Conservation (phyloP, 2,329 filamentous ascomycete species). For the Zelopaecilomyces penicillatus region DNA sequence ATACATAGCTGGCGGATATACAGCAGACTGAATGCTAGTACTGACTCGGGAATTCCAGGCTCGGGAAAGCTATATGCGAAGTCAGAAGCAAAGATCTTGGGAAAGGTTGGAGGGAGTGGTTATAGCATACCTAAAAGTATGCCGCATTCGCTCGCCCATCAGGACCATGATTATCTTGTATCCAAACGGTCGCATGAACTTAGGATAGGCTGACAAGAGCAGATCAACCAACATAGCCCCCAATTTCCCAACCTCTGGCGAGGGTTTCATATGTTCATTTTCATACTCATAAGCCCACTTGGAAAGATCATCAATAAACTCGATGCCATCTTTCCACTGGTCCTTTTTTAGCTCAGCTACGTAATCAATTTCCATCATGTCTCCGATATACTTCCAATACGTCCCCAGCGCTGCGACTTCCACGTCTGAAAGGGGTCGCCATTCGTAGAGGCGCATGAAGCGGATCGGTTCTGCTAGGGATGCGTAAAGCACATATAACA, state of each 20-base stretch:
- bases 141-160: slow-evolving; percentile 55
- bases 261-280: slow-evolving; percentile 46
- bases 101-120: background rate
- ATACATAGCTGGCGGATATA: slow-evolving; percentile 45
- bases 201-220: slow-evolving; percentile 47
- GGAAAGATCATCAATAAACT: slow-evolving; percentile 41
- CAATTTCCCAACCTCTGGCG: slow-evolving; percentile 37
- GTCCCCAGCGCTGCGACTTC: slow-evolving; percentile 59
- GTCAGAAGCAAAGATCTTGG: too few species aligned
- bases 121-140: slow-evolving; percentile 52
- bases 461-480: slow-evolving; percentile 58
- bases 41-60: slow-evolving; percentile 27
- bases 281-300: slow-evolving; percentile 51
- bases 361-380: slow-evolving; percentile 58
- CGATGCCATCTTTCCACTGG: slow-evolving; percentile 41
- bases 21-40: slow-evolving; percentile 40
- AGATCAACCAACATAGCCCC: slow-evolving; percentile 54
- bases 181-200: slow-evolving; percentile 35
- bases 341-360: slow-evolving; percentile 26
- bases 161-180: slow-evolving; percentile 46
- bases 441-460: slow-evolving; percentile 61
- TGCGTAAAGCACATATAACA: slow-evolving; percentile 38
- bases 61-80: slow-evolving; percentile 30
- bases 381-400: slow-evolving; percentile 64
- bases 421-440: slow-evolving; percentile 57